These are phyloP conservation scores for Bruguiera hainesii DNA, from an alignment of 441 rosid species.

Conservation along the genomic window DNA sequence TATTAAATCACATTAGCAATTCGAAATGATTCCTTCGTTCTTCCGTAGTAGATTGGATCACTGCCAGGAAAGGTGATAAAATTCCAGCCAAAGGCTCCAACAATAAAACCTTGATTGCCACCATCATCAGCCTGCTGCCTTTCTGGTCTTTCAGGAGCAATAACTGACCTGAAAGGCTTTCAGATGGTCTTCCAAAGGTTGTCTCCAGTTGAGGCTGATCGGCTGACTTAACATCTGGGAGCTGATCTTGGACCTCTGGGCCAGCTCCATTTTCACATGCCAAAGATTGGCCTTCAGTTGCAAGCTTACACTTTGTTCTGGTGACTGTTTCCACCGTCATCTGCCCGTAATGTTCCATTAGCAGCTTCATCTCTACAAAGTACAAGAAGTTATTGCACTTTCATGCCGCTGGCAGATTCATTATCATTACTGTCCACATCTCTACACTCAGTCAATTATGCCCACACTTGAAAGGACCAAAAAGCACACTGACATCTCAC, in stretches of 20 bases:
- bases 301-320: slow-evolving; percentile 24
- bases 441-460: not conserved
- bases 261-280: slow-evolving; percentile 32
- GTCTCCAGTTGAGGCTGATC: slow-evolving; percentile 11
- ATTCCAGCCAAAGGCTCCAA: slow-evolving; percentile 92
- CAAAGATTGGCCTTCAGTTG: slow-evolving; percentile 24
- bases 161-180: slow-evolving; percentile 20
- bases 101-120: slow-evolving; percentile 31
- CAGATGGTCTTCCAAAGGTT: slow-evolving; percentile 22
- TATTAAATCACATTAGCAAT: slow-evolving; percentile 34
- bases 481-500: slow-evolving; percentile 39
- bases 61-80: slow-evolving; percentile 54
- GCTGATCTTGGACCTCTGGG: slow-evolving; percentile 25
- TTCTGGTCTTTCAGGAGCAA: slow-evolving; percentile 12
- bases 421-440: not conserved
- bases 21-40: slow-evolving; percentile 64
- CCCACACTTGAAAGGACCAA: not conserved
- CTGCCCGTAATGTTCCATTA: slow-evolving; percentile 53
- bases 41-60: slow-evolving; percentile 54
- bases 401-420: not conserved
- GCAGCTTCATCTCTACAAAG: slow-evolving; percentile 56
- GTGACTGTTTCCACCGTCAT: slow-evolving; percentile 38
- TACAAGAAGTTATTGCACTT: not conserved
- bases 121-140: slow-evolving; percentile 28
- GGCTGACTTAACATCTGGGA: slow-evolving; percentile 13